phyloP scores from a whole-genome alignment of 1,139 yeast genomes.

The Wickerhamiella infanticola region DNA sequence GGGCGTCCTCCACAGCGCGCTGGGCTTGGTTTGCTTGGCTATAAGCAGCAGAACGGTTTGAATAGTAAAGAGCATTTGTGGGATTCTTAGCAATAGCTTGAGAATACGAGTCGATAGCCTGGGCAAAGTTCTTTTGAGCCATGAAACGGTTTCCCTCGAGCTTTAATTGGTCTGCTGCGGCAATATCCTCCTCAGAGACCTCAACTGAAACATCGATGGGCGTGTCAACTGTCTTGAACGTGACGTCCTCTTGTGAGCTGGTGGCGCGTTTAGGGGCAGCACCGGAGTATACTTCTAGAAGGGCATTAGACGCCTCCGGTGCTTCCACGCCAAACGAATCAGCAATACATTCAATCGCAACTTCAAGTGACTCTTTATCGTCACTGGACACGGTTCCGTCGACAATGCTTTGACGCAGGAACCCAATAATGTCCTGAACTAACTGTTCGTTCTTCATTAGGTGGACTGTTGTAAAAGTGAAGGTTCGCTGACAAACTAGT shows the following conservation, averaged over 20 bases:
- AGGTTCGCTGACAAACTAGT: too few species aligned
- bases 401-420: slow-evolving; percentile 44
- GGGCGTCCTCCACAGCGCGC: slow-evolving; percentile 71
- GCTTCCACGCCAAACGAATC: slow-evolving; percentile 64
- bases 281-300: slow-evolving; percentile 24
- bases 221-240: slow-evolving; percentile 14
- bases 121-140: slow-evolving; percentile 58
- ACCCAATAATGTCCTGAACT: slow-evolving; percentile 62
- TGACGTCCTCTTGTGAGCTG: slow-evolving; percentile 3
- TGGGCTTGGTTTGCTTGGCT: slow-evolving; percentile 64
- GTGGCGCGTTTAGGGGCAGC: slow-evolving; percentile 10
- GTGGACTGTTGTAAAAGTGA: too few species aligned
- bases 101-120: slow-evolving; percentile 64
- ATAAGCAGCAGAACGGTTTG: slow-evolving; percentile 96
- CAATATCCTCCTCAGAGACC: slow-evolving; percentile 38
- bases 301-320: slow-evolving; percentile 33
- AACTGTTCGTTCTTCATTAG: slow-evolving; percentile 36
- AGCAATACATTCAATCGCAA: slow-evolving; percentile 82
- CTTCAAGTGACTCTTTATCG: slow-evolving; percentile 81
- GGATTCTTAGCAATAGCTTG: slow-evolving; percentile 64
- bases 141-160: slow-evolving; percentile 81
- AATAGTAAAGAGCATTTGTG: slow-evolving; percentile 65
- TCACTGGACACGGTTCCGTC: slow-evolving; percentile 61
- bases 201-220: slow-evolving; percentile 32
- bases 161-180: slow-evolving; percentile 70